Base-by-base conservation (phyloP, 176 grass and related monocot genomes). In the Typha latifolia region DNA sequence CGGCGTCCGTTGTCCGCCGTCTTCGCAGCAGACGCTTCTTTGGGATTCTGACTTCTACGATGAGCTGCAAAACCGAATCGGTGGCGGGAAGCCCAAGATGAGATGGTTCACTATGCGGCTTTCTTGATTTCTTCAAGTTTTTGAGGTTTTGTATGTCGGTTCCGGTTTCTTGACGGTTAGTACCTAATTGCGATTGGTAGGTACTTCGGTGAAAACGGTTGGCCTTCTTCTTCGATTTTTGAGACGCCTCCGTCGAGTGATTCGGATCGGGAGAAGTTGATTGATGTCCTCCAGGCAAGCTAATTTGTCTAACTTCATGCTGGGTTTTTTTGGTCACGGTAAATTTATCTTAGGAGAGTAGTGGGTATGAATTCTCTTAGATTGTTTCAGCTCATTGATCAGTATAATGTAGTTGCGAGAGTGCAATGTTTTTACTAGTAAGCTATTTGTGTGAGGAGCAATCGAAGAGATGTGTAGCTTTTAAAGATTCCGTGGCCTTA, bases 51-150 rank as follows among this genome's bases (percentile, higher is more conserved):
- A 82, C 8, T 97, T 97, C 88, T 90, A 97, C 53, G 93, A 97
- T 52, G 73, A 72, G 15, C 78, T 97, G 43, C 93, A 92, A 80
- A 97, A 97, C 59, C 81, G 18, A 12, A 84, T 92, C 79, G 93
- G 93, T 65, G 93, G 93, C 66, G 93, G 93, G 32, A 97, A 92
- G 48, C 93, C 93, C 61, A 97, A 97, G 73, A 92, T 97, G 93
- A 87, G 93, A 77, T 97, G 93, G 93, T 97, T 47, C 7, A 13
- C 14, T 61, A 22, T 3, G 2, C 18, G 18, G 1, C 47, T 64
- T 13, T 50, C 22, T 55, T 15, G 69, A 13, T 12, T 14, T 62
- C 21, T 32, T 70, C 22, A 22, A 49, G 18, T 59, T 34, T 15
- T 14, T 78, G 18, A 29, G 4, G 32, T 47, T 62, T 22, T 68